Conservation (phyloP, 1,284 basidiomycete species). For the Neonothopanus nambi region DNA sequence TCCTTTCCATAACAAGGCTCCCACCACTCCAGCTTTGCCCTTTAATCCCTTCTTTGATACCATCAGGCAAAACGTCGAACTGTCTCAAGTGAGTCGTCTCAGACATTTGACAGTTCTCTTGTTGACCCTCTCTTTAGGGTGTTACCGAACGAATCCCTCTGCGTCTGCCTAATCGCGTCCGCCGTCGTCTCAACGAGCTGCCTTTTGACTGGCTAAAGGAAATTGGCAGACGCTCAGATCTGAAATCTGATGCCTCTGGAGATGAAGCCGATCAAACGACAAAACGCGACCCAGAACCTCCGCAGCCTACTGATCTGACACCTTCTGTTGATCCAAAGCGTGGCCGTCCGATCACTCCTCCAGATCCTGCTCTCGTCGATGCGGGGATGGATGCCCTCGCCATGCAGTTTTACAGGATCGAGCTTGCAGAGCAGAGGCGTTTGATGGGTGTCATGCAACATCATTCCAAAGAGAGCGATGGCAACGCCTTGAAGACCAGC, state of each 20-base stretch:
- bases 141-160: slow-evolving; percentile 83
- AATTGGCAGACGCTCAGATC: slow-evolving; percentile 57
- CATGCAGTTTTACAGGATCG: slow-evolving; percentile 89
- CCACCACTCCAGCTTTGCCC: slow-evolving; percentile 30
- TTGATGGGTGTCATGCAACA: slow-evolving; percentile 92
- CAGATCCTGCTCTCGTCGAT: slow-evolving; percentile 39
- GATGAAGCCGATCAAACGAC: not conserved
- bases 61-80: slow-evolving; percentile 92
- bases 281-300: not conserved
- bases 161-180: slow-evolving; percentile 63
- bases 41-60: slow-evolving; percentile 93
- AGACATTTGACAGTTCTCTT: not conserved
- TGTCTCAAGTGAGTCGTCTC: slow-evolving; percentile 50
- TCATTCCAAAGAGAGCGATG: slow-evolving; percentile 64
- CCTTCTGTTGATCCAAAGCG: slow-evolving; percentile 7
- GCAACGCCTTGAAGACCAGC: too few species aligned
- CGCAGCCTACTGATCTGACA: not conserved
- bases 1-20: not conserved
- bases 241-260: slow-evolving; percentile 21
- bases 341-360: slow-evolving; percentile 1
- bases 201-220: slow-evolving; percentile 82
- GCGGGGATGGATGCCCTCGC: slow-evolving; percentile 81
- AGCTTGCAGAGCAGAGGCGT: slow-evolving; percentile 86
- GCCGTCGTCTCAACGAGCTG: slow-evolving; percentile 67
- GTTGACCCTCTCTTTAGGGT: slow-evolving; percentile 35